phyloP scores from a whole-genome alignment of 2,329 filamentous ascomycete genomes.

The Xylariales sp. region DNA sequence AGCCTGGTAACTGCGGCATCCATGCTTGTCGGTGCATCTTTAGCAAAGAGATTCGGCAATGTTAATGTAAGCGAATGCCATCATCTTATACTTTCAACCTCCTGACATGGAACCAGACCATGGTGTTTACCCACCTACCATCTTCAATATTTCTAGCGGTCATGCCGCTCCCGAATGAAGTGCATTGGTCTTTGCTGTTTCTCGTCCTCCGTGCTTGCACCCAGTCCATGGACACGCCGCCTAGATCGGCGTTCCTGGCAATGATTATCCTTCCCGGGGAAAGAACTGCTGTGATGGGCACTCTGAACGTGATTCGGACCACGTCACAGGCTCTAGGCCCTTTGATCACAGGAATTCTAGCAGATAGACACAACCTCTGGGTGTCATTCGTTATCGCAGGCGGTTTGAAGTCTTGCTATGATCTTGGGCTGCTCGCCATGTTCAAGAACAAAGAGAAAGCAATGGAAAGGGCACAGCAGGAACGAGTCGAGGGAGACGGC shows the following conservation, averaged over 20 bases:
- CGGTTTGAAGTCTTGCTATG: constrained; percentile 55
- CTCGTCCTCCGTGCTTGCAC: constrained; percentile 58
- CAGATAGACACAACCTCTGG: constrained; percentile 52
- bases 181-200: constrained; percentile 52
- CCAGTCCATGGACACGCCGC: constrained; percentile 66
- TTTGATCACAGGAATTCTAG: constrained; percentile 59
- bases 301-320: constrained; percentile 66
- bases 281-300: constrained; percentile 67
- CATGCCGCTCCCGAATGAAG: constrained; percentile 51
- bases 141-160: constrained; percentile 61
- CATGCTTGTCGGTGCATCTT: constrained; percentile 47
- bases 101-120: constrained; percentile 44
- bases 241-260: constrained; percentile 64
- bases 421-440: constrained; percentile 50
- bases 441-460: constrained; percentile 30
- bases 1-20: constrained; percentile 47
- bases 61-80: constrained; percentile 55
- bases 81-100: constrained; percentile 20
- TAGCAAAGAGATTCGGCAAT: constrained; percentile 54
- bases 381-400: constrained; percentile 61
- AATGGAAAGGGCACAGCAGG: constrained; percentile 5
- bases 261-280: constrained; percentile 60
- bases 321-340: constrained; percentile 58
- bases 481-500: not conserved
- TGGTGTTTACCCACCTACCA: constrained; percentile 71